Base-by-base conservation (phyloP, 768 basidiomycete genomes). In the Cyclocybe cylindracea region DNA sequence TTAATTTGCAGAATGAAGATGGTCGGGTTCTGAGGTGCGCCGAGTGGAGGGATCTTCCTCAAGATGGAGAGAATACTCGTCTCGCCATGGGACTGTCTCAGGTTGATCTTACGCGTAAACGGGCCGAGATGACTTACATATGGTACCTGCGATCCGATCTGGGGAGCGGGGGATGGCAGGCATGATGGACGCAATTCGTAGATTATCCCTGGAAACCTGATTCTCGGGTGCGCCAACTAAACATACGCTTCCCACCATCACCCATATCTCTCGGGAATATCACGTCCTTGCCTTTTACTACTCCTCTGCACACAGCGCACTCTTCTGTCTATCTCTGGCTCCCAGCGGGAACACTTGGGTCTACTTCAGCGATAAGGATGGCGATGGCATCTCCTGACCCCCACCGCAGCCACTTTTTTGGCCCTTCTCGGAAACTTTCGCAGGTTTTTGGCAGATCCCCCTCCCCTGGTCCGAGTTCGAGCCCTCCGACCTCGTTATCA, bases 81-180 rank as follows among this genome's bases (percentile, higher is more conserved):
- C 40, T 42, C 40, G 8, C 13, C 14, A 37, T 47, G 18, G 10
- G 2, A 40, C 14, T 39, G 10, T 33, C 38, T 7, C 18, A 18
- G 38, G 38, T 34, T 32, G 13, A 41, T 13, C 16, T 31, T 10
- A 10, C 29, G 10, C n/a, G 16, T 32, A 19, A 44, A 37, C 31
- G 53, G 53, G 44, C 39, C 44, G 48, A 24, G 53, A 18, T 45
- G 40, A 36, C 50, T 18, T 16, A 14, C 46, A 44, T 37, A 47
- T 48, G 50, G 54, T 47, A n/a, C 50, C 50, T 48, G 46, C 47
- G 54, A 56, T 51, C 34, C 51, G 55, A 56, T 56, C 55, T 46
- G 55, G 45, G 46, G 41, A 44, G 44, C 51, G 51, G 32, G 29
- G 39, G 39, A 16, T 46, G 35, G 38, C 37, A 32, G 41, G 33